Evolutionary conservation across 2,329 filamentous ascomycete genomes (phyloP), one percentile per base, ranked within the genome.

Genomic region (Acephala macrosclerotiorum): DNA sequence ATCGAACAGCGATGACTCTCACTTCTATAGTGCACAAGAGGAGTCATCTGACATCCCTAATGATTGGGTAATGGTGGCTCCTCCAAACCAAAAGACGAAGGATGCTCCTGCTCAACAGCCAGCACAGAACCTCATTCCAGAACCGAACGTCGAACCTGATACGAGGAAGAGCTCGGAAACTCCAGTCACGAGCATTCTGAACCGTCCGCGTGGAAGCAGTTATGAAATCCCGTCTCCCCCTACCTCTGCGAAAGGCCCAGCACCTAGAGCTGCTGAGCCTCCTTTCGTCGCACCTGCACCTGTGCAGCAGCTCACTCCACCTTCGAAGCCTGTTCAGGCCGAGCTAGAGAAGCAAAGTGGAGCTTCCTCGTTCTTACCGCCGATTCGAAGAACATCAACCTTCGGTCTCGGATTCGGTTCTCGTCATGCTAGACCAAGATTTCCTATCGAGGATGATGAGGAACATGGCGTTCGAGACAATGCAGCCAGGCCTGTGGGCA

Each of bases 331-430:
- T 35, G 14, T 40, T 6, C 63, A 55, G 29, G 20, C 45, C 1
- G 8, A 58, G 14, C 36, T 42, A 38, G 62, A 66, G 14, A 63
- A 68, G 20, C 64, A 64, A 35, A 66, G 65, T 42, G 58, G 62
- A 22, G 57, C 65, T 2, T 62, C 69, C 6, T 69, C 71, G 1
- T 89, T 89, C 68, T 75, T 90, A 42, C 87, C 87, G 2, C 85
- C 85, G 1, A 87, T 89, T 65, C 82, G 85, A 55, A 81, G 85
- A 36, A 82, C 81, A 16, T 89, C 87, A 18, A 85, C 84, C 3
- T 86, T 89, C 74, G 83, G 83, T 49, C 71, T 82, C n/a, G 66
- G 74, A 64, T 73, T 78, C 73, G 68, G 73, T 63, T 65, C 75
- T 61, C 66, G 74, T 67, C 61, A 73, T 66, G 68, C 75, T 67